Percentiles rank a stretch among this genome's conserved stretches.
phyloP scores from a whole-genome alignment of 306 rosid genomes.

The Astragalus membranaceus region DNA sequence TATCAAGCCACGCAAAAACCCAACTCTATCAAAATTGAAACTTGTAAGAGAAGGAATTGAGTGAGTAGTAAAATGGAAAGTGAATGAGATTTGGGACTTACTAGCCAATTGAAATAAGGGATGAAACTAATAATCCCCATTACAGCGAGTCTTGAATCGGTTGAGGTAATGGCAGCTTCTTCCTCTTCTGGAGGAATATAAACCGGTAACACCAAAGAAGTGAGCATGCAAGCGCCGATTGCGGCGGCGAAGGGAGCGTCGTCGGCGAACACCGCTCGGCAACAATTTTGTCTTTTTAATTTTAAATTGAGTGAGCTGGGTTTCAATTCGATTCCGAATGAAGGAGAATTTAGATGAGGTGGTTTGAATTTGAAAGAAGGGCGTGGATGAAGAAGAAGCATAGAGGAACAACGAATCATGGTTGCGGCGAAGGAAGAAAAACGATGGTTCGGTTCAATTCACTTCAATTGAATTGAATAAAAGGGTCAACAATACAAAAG shows the following conservation, averaged over 20 bases:
- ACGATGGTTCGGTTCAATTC: background rate
- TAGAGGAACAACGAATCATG: background rate
- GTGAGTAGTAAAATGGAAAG: too few species aligned
- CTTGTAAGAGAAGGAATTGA: background rate
- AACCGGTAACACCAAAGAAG: slow-evolving; percentile 58
- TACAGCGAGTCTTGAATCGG: slow-evolving; percentile 67
- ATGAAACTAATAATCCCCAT: slow-evolving; percentile 82
- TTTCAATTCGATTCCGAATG: background rate
- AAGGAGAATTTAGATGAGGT: background rate
- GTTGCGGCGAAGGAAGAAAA: background rate
- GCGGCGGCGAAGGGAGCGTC: slow-evolving; percentile 83
- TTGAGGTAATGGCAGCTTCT: slow-evolving; percentile 41
- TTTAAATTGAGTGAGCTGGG: slow-evolving; percentile 8
- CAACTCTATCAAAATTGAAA: slow-evolving; percentile 47
- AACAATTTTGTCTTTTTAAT: background rate
- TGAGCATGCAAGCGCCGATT: slow-evolving; percentile 77
- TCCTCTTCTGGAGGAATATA: slow-evolving; percentile 24
- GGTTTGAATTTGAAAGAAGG: background rate
- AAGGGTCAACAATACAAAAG: background rate
- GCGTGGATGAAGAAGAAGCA: background rate
- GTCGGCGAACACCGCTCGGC: slow-evolving; percentile 47
- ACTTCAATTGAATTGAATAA: background rate
- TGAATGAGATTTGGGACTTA: background rate
- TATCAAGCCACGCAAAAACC: slow-evolving; percentile 92
- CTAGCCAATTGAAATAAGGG: slow-evolving; percentile 98